A percentile compares a stretch with the other conserved stretches of the same genome.
phyloP scores from a whole-genome alignment of 805 yeast genomes.

The Wickerhamomyces mucosus region DNA sequence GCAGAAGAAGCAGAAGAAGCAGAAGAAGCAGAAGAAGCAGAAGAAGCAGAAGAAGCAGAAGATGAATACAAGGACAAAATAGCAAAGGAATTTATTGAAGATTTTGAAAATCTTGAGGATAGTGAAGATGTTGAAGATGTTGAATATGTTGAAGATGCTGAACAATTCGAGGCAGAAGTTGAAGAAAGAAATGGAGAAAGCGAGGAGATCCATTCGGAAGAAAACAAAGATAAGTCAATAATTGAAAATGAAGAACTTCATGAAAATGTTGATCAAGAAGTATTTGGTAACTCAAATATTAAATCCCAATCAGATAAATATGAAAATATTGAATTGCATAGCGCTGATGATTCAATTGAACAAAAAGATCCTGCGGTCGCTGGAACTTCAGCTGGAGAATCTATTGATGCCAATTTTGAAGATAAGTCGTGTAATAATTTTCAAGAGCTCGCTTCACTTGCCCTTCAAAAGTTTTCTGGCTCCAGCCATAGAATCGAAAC shows the following conservation, averaged over 20 bases:
- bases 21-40: background rate
- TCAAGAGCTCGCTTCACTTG: too few relatives aligned
- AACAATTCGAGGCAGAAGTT: background rate
- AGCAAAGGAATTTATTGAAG: constrained; percentile 1
- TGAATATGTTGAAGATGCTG: constrained; percentile 6
- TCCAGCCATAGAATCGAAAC: too few relatives aligned
- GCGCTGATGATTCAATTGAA: too few relatives aligned
- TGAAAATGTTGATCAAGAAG: constrained; percentile 1
- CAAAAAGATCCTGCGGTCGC: too few relatives aligned
- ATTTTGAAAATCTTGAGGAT: background rate
- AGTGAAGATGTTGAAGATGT: constrained; percentile 1
- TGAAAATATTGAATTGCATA: too few relatives aligned
- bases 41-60: constrained; percentile 1
- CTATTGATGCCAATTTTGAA: too few relatives aligned
- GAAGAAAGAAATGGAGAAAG: constrained; percentile 1
- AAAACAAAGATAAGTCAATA: constrained; percentile 5
- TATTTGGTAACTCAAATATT: too few relatives aligned
- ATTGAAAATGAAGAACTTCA: constrained; percentile 3
- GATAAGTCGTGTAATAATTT: too few relatives aligned
- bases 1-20: background rate
- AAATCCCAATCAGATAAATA: too few relatives aligned
- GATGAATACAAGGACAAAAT: background rate
- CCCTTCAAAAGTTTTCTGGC: too few relatives aligned
- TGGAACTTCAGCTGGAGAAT: too few relatives aligned
- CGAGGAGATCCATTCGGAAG: constrained; percentile 5